Evolutionary conservation across 805 yeast species (phyloP).

Genomic region (Jamesozyma gamospora): DNA sequence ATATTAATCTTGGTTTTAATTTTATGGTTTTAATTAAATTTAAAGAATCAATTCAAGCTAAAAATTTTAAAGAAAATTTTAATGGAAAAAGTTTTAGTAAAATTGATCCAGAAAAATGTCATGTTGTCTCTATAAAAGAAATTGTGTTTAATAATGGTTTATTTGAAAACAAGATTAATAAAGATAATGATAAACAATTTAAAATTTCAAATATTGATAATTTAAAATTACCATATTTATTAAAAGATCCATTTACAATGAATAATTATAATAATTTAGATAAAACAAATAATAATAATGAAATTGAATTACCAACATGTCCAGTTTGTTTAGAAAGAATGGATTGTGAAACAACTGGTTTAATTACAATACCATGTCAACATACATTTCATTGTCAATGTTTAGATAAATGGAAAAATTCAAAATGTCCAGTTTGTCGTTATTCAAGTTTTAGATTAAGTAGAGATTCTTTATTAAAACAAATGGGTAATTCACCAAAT

Average conservation of each 20-base stretch:
- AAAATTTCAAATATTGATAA: background rate
- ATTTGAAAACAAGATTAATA: conserved; percentile 6
- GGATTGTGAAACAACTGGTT: conserved; percentile 72
- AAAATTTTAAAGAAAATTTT: conserved; percentile 51
- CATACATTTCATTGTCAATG: conserved; percentile 90
- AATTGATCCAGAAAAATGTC: conserved; percentile 84
- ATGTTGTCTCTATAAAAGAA: conserved; percentile 58
- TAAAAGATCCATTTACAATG: conserved; percentile 63
- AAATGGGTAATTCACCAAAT: conserved; percentile 20
- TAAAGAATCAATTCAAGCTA: conserved; percentile 43
- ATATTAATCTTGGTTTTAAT: conserved; percentile 40
- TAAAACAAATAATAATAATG: conserved; percentile 13
- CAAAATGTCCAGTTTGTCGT: conserved; percentile 84
- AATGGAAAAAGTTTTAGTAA: conserved; percentile 73
- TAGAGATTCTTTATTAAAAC: conserved; percentile 20
- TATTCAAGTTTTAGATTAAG: conserved; percentile 43
- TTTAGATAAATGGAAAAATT: conserved; percentile 80
- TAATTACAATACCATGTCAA: conserved; percentile 82
- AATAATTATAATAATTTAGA: conserved; percentile 5
- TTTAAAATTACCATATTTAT: conserved; percentile 49
- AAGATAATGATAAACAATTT: background rate
- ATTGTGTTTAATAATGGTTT: conserved; percentile 35
- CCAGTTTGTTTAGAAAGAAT: conserved; percentile 87
- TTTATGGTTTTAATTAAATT: conserved; percentile 75
- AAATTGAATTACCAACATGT: conserved; percentile 73